Conservation (phyloP, 257 asterid species). For the Scutellaria baicalensis region DNA sequence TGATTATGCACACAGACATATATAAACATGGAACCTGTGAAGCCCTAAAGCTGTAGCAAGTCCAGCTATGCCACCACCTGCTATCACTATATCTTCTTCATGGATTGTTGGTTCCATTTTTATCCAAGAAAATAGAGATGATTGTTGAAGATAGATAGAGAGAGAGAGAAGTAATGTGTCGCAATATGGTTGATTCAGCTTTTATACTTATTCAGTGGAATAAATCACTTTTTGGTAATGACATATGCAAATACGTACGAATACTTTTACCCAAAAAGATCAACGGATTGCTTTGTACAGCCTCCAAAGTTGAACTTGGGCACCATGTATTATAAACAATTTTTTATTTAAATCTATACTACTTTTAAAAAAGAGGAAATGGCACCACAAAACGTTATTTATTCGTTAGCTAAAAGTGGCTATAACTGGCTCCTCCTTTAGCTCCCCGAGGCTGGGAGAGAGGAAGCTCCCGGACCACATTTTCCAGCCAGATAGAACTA, state of each 20-base stretch:
- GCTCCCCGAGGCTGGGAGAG: too few relatives aligned
- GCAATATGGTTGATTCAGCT: not conserved
- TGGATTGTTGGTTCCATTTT: not conserved
- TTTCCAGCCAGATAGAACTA: too few relatives aligned
- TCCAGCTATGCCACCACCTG: conserved; percentile 69
- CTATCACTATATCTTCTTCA: conserved; percentile 38
- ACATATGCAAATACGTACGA: conserved; percentile 1
- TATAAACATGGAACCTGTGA: conserved; percentile 53
- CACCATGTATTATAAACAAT: too few relatives aligned
- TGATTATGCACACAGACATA: not conserved
- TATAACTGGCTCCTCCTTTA: too few relatives aligned
- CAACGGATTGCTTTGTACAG: not conserved
- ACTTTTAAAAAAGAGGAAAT: too few relatives aligned
- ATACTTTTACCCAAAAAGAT: not conserved
- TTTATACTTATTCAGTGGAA: not conserved
- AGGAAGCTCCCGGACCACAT: too few relatives aligned
- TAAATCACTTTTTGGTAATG: not conserved
- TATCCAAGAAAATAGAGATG: not conserved
- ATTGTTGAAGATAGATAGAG: not conserved
- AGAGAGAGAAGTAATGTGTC: not conserved
- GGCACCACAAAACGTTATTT: too few relatives aligned
- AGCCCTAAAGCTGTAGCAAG: conserved; percentile 59
- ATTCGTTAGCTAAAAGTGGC: too few relatives aligned
- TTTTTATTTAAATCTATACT: too few relatives aligned
- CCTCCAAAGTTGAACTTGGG: not conserved